A percentile compares a stretch with the other conserved stretches of the same genome.
Conservation (phyloP, 352 stramenopile genomes). For the Phytopythium kandeliae region DNA sequence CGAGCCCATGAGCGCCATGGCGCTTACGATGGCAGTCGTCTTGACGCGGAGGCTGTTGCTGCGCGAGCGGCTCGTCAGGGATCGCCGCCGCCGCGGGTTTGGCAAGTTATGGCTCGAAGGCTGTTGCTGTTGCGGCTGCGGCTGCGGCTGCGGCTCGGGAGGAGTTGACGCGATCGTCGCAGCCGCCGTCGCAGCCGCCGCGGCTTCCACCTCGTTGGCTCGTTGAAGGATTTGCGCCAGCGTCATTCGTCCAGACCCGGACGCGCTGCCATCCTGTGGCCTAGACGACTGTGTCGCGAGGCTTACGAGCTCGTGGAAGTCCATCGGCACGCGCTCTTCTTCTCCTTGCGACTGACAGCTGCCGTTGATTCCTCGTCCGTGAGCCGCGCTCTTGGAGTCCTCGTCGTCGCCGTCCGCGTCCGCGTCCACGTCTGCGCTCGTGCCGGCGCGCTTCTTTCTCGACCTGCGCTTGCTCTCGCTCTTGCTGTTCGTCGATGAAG, state of each 20-base stretch:
- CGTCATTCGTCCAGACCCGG: conserved; percentile 24
- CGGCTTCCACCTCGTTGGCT: conserved; percentile 13
- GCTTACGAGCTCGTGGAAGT: conserved; percentile 47
- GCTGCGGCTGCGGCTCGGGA: conserved; percentile 4
- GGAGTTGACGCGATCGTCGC: conserved; percentile 1
- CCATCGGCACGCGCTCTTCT: too few species aligned
- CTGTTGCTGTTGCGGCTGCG: not conserved
- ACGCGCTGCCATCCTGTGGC: not conserved
- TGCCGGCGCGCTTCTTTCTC: conserved; percentile 7
- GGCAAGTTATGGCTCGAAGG: conserved; percentile 23
- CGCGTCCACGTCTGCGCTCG: conserved; percentile 3
- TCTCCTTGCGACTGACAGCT: too few species aligned
- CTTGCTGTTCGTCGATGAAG: conserved; percentile 9
- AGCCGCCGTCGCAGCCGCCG: conserved; percentile 5
- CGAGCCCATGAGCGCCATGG: conserved; percentile 49
- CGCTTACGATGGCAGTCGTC: conserved; percentile 52
- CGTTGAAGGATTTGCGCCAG: conserved; percentile 29
- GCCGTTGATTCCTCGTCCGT: not conserved
- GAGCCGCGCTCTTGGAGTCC: conserved; percentile 6
- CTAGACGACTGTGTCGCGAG: conserved; percentile 11
- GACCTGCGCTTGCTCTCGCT: conserved; percentile 10
- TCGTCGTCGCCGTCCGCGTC: conserved; percentile 6
- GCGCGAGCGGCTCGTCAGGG: conserved; percentile 43
- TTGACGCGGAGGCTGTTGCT: conserved; percentile 60
- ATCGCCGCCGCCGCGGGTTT: conserved; percentile 44